Evolutionary conservation across 148 eudicot species (phyloP).

Genomic region (Mesembryanthemum crystallinum): DNA sequence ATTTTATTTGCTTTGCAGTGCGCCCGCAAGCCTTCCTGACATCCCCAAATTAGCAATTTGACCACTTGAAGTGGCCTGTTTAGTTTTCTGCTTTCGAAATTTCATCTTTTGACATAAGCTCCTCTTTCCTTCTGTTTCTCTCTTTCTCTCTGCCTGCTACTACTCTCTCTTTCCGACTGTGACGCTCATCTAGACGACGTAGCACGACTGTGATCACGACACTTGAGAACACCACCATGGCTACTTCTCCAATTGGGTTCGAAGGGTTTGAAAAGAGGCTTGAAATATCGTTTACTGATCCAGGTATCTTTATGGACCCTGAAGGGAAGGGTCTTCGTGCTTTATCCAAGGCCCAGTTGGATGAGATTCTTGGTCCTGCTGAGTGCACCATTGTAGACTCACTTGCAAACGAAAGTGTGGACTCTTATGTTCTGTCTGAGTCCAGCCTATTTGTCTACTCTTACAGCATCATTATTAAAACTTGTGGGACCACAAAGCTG

Average conservation of each 20-base stretch:
- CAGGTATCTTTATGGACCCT: conserved; percentile 70
- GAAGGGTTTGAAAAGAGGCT: conserved; percentile 93
- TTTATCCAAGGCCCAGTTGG: conserved; percentile 54
- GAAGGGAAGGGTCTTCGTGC: conserved; percentile 75
- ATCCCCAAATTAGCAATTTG: conserved; percentile 7
- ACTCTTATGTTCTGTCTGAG: conserved; percentile 86
- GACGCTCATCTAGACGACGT: conserved; percentile 14
- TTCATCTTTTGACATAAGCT: background rate
- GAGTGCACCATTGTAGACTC: conserved; percentile 85
- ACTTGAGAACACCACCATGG: conserved; percentile 31
- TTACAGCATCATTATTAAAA: conserved; percentile 80
- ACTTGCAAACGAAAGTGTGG: conserved; percentile 56
- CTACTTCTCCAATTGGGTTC: conserved; percentile 81
- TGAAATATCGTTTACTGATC: conserved; percentile 70
- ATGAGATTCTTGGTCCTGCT: conserved; percentile 71
- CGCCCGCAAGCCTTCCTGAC: conserved; percentile 79
- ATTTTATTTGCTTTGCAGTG: conserved; percentile 50
- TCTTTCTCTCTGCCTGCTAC: conserved; percentile 24
- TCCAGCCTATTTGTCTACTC: conserved; percentile 82
- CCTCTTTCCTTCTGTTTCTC: conserved; percentile 29
- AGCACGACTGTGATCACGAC: conserved; percentile 41
- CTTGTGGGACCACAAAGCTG: conserved; percentile 86
- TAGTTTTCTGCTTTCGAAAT: conserved; percentile 20
- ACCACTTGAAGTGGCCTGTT: conserved; percentile 37
- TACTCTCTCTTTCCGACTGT: conserved; percentile 29